Base-by-base conservation (phyloP, 306 rosid species). In the Vigna hirtella region DNA sequence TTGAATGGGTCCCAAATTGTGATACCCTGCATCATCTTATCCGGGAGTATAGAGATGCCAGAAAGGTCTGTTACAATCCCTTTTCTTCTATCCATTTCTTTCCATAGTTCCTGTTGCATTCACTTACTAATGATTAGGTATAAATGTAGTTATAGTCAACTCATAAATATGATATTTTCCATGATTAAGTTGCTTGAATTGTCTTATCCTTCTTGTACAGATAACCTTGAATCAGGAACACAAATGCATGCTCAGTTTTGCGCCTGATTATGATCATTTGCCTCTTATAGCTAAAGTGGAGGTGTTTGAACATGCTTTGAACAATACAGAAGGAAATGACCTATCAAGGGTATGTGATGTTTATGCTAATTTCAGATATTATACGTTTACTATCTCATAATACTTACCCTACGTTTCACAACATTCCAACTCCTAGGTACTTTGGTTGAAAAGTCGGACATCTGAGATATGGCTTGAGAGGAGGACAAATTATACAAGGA, bases 381-480 rank as follows among this genome's bases (percentile, higher is more conserved):
- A 56, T 66, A 24, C 45, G 59, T 43, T 34, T 84, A 57, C 57
- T 69, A 63, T 78, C 16, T 61, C 68, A 55, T 72, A 28, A 59
- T 53, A 34, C 52, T 87, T 74, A 55, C 72, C 77, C 72, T 26
- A 73, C 64, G 83, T 43, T 83, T 76, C 28, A 22, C 72, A 32
- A 77, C 58, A 64, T 74, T 55, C 78, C 66, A 63, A 74, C 74
- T 81, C 20, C 9, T 84, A 94, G 98, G 96, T 95, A 57, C 98
- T 95, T 63, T 93, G 98, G 98, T 91, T 95, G 89, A 95, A 95
- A 88, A 95, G 98, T 86, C 93, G 98, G 45, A 92, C 98, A 52
- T 95, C 98, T 17, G 98, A 95, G 85, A 80, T 95, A 80, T 95
- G 98, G 98, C 86, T 95, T 26, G 98, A 92, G 88, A 95, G 98